These are phyloP conservation scores for Bipolaris cookei DNA, from an alignment of 2,329 filamentous ascomycete species.

Conservation along the genomic window DNA sequence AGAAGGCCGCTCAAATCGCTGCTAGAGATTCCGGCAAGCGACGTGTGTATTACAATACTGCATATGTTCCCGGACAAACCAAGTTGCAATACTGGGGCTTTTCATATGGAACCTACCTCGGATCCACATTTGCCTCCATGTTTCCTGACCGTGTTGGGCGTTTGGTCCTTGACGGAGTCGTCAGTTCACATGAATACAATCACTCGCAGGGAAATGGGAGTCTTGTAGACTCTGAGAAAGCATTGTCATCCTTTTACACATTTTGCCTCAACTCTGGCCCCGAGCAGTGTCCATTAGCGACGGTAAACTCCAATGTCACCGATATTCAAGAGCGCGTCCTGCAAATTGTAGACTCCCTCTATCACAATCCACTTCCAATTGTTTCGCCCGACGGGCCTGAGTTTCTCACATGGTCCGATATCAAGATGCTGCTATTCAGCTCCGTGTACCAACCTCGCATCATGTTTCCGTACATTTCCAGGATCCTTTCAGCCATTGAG, in stretches of 20 bases:
- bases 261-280: constrained; percentile 54
- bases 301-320: constrained; percentile 36
- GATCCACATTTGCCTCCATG: constrained; percentile 49
- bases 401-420: constrained; percentile 52
- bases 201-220: constrained; percentile 50
- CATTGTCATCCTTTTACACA: constrained; percentile 53
- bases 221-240: constrained; percentile 54
- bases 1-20: constrained; percentile 9
- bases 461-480: constrained; percentile 45
- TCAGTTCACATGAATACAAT: constrained; percentile 48
- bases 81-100: constrained; percentile 56
- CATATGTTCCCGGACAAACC: constrained; percentile 20
- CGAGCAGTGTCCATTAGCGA: constrained; percentile 49
- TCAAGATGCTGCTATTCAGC: constrained; percentile 46
- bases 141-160: constrained; percentile 47
- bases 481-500: constrained; percentile 47
- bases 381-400: constrained; percentile 33
- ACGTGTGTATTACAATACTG: neutral
- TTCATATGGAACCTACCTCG: constrained; percentile 57
- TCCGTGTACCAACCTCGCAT: constrained; percentile 46
- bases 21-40: constrained; percentile 1
- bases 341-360: constrained; percentile 46
- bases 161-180: constrained; percentile 55
- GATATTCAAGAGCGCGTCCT: constrained; percentile 47
- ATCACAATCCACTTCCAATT: constrained; percentile 52